Percentiles rank a stretch among this genome's conserved stretches.
These are phyloP conservation scores for Talaromyces nanjingensis DNA, from an alignment of 495 filamentous ascomycete genomes.

Conservation along the genomic window DNA sequence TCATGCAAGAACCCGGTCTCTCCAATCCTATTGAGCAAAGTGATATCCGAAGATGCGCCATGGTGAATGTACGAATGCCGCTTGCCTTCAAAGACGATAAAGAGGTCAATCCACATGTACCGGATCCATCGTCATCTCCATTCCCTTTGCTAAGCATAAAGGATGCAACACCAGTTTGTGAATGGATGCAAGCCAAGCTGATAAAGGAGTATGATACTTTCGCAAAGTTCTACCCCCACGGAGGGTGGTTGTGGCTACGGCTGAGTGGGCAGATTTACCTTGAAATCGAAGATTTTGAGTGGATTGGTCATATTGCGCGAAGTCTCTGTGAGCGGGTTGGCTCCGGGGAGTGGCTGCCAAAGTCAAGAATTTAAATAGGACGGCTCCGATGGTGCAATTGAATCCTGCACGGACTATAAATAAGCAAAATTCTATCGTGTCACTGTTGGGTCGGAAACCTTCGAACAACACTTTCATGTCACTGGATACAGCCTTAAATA, in stretches of 20 bases:
- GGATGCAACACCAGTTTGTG: slow-evolving; percentile 27
- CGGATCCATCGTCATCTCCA: slow-evolving; percentile 15
- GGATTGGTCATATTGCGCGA: slow-evolving; percentile 53
- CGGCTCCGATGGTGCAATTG: not conserved
- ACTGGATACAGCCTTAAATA: not conserved
- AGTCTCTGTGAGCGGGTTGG: slow-evolving; percentile 54
- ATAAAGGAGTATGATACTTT: slow-evolving; percentile 62
- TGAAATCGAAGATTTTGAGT: slow-evolving; percentile 70
- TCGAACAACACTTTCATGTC: not conserved
- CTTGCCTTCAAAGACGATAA: slow-evolving; percentile 31
- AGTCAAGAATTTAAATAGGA: not conserved
- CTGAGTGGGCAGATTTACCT: slow-evolving; percentile 77
- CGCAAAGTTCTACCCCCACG: slow-evolving; percentile 55
- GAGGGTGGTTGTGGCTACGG: slow-evolving; percentile 56
- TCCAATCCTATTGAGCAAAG: slow-evolving; percentile 29
- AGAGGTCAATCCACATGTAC: slow-evolving; percentile 15
- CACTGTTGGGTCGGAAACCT: not conserved
- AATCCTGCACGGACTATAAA: not conserved
- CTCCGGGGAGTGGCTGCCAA: slow-evolving; percentile 38
- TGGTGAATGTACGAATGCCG: slow-evolving; percentile 73
- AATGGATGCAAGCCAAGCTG: slow-evolving; percentile 53
- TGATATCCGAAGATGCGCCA: slow-evolving; percentile 39
- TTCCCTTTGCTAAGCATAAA: slow-evolving; percentile 19
- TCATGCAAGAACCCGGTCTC: slow-evolving; percentile 44
- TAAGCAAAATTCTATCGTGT: not conserved